A percentile compares a stretch with the other conserved stretches of the same genome.
phyloP scores from a whole-genome alignment of 1,284 basidiomycete species.

The Tylopilus microsporus region DNA sequence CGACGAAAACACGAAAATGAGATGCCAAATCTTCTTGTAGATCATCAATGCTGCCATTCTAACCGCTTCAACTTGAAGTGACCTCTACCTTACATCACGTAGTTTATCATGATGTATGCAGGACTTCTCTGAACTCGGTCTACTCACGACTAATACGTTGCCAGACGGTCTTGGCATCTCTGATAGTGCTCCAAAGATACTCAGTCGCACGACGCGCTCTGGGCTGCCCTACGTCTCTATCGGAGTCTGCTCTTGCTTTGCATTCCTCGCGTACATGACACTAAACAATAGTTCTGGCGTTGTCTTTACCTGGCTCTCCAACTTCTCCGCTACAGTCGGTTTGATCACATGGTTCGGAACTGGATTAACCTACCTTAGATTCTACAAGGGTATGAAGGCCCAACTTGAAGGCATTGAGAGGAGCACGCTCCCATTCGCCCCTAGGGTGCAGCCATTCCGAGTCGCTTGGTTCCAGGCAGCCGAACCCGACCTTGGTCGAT shows the following conservation, averaged over 20 bases:
- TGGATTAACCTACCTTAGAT: constrained; percentile 31
- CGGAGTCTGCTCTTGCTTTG: constrained; percentile 41
- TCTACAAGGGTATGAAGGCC: constrained; percentile 3
- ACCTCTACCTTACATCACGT: constrained; percentile 27
- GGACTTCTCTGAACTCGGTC: neutral
- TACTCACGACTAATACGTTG: neutral
- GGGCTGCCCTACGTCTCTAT: constrained; percentile 61
- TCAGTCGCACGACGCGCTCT: constrained; percentile 46
- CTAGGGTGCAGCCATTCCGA: constrained; percentile 45
- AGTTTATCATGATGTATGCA: constrained; percentile 23
- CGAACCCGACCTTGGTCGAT: too few species aligned
- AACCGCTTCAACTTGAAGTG: constrained; percentile 35
- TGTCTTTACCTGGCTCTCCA: constrained; percentile 57
- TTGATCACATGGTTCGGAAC: constrained; percentile 64
- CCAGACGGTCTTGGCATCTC: constrained; percentile 55
- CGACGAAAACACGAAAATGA: constrained; percentile 19
- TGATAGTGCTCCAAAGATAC: constrained; percentile 57
- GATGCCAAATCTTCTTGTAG: constrained; percentile 13
- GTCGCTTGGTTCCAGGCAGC: too few species aligned
- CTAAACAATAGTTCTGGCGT: constrained; percentile 44
- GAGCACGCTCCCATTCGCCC: constrained; percentile 45
- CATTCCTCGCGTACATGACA: too few species aligned
- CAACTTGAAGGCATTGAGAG: constrained; percentile 29
- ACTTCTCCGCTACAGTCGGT: constrained; percentile 42
- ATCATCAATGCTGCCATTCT: constrained; percentile 66